Evolutionary conservation across 495 filamentous ascomycete species (phyloP).

Genomic region (Penicillium argentinense): DNA sequence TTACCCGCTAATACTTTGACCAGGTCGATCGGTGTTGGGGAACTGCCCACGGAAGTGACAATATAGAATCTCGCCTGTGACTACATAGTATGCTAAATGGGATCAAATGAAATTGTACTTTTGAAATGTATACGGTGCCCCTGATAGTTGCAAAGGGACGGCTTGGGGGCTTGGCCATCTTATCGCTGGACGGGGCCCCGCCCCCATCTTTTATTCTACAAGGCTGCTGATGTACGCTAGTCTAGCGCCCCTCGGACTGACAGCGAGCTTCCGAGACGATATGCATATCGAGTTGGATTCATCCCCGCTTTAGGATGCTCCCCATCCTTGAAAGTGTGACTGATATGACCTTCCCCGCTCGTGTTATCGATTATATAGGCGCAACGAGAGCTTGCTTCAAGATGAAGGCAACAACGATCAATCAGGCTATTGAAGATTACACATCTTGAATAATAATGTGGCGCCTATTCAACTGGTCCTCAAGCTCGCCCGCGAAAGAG

Average conservation of each 20-base stretch:
- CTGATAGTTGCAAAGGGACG: too few species aligned
- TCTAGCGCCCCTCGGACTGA: neutral
- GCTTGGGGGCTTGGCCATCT: too few species aligned
- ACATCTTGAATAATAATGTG: slow-evolving; percentile 41
- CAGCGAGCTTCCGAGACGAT: neutral
- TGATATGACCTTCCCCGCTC: neutral
- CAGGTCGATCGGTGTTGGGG: slow-evolving; percentile 21
- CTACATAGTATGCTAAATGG: neutral
- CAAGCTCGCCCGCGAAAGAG: slow-evolving; percentile 43
- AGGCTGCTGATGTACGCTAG: neutral
- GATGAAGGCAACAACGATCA: neutral
- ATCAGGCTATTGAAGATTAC: too few species aligned
- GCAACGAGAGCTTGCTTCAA: neutral
- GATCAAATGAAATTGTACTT: neutral
- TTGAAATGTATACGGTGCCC: too few species aligned
- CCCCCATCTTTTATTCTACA: neutral
- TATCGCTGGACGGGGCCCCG: neutral
- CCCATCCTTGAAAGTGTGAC: neutral
- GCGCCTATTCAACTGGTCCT: slow-evolving; percentile 56
- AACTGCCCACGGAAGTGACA: neutral
- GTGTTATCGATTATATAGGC: neutral
- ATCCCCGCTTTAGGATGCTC: neutral
- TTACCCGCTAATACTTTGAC: too few species aligned
- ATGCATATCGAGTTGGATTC: neutral
- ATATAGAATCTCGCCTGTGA: slow-evolving; percentile 20